phyloP scores from a whole-genome alignment of 352 stramenopile genomes.

The Phytophthora vignae region DNA sequence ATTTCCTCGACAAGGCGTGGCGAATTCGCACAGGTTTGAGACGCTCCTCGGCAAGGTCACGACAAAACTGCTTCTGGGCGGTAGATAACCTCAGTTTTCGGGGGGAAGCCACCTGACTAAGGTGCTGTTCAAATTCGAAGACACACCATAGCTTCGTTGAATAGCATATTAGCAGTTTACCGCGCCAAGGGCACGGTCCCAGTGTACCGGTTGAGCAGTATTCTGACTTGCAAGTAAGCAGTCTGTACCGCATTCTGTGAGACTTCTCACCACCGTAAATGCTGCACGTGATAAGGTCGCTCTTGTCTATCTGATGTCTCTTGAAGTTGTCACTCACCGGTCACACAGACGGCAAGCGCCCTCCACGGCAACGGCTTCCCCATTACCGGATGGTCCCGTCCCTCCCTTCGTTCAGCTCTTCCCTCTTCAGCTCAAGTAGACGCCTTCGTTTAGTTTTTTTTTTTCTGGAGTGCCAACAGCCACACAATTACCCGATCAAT shows the following conservation, averaged over 20 bases:
- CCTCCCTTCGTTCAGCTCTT: too few relatives aligned
- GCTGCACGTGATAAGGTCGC: neutral
- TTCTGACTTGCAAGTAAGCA: neutral
- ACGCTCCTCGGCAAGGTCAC: conserved; percentile 3
- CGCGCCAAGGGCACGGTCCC: neutral
- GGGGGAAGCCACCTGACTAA: neutral
- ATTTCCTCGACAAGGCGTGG: conserved; percentile 10
- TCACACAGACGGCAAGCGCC: too few relatives aligned
- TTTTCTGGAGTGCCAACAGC: too few relatives aligned
- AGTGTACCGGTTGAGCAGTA: neutral
- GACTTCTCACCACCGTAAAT: neutral
- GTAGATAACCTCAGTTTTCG: neutral
- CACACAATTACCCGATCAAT: too few relatives aligned
- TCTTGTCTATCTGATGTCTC: too few relatives aligned
- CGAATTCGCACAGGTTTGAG: conserved; percentile 4
- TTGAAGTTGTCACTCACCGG: too few relatives aligned
- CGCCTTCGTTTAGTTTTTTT: too few relatives aligned
- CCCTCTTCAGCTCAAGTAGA: too few relatives aligned
- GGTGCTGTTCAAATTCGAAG: neutral
- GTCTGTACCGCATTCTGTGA: conserved; percentile 1
- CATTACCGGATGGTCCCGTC: too few relatives aligned
- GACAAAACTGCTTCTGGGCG: conserved; percentile 6
- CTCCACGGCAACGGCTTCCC: too few relatives aligned
- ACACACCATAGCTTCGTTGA: neutral
- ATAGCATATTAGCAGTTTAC: neutral